phyloP scores from a whole-genome alignment of 139 green algal species.

The Micractinium sp. region DNA sequence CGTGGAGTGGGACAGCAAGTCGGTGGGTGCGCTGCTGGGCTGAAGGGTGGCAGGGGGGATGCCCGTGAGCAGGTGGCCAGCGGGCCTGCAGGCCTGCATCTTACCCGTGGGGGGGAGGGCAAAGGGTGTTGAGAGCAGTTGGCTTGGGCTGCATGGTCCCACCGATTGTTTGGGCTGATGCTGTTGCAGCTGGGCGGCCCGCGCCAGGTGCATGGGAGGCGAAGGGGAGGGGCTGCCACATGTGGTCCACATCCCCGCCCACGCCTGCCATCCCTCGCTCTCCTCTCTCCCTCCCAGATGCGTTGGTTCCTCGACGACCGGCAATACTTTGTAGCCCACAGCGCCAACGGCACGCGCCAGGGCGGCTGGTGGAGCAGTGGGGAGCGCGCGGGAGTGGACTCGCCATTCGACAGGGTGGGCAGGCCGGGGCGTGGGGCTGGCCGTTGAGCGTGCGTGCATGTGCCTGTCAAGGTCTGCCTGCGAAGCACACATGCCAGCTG shows the following conservation, averaged over 20 bases:
- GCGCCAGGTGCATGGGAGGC: too few relatives aligned
- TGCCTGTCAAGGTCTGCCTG: too few relatives aligned
- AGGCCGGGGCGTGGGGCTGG: neutral
- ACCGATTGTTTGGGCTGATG: neutral
- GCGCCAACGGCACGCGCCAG: neutral
- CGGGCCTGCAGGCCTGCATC: neutral
- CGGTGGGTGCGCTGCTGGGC: neutral
- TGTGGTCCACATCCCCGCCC: neutral
- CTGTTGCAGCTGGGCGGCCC: neutral
- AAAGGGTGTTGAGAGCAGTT: too few relatives aligned
- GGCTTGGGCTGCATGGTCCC: neutral
- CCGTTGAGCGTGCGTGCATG: neutral
- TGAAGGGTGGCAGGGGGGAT: neutral
- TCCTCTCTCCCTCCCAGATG: neutral
- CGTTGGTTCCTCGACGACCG: neutral
- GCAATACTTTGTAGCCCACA: neutral
- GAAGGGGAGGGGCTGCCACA: neutral
- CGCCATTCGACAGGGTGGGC: slow-evolving; percentile 8
- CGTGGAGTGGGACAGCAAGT: neutral
- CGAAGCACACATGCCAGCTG: neutral
- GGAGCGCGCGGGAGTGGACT: neutral
- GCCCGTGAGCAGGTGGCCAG: too few relatives aligned
- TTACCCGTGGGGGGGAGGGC: too few relatives aligned
- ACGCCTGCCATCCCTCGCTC: neutral
- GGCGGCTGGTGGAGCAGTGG: slow-evolving; percentile 2